A percentile compares a stretch with the other conserved stretches of the same genome.
Conservation (phyloP, 164 flowering plant genomes). For the Taxillus chinensis region DNA sequence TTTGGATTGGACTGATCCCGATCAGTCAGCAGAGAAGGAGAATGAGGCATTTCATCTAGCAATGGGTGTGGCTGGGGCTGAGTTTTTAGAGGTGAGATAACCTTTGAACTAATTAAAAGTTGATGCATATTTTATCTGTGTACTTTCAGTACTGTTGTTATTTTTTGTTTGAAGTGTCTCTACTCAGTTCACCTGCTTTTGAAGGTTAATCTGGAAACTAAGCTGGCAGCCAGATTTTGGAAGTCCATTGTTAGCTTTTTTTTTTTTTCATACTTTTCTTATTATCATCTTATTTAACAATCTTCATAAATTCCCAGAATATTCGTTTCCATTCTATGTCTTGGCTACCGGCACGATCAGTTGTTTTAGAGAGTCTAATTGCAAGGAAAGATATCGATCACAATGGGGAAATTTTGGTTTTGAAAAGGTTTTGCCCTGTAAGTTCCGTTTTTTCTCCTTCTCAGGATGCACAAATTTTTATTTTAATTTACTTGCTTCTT, state of each 20-base stretch:
- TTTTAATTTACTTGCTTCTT: no score
- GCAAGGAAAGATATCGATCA: conserved; percentile 59
- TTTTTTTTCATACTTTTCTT: neutral
- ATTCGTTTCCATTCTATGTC: conserved; percentile 59
- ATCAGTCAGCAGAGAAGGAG: conserved; percentile 82
- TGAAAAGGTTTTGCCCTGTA: conserved; percentile 79
- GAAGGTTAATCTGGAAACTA: neutral
- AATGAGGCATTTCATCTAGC: conserved; percentile 84
- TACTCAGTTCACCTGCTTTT: neutral
- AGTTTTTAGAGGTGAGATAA: conserved; percentile 64
- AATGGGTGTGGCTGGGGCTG: conserved; percentile 71
- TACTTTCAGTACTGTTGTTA: neutral
- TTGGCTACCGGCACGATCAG: conserved; percentile 87
- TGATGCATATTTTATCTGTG: neutral
- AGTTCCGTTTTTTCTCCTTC: conserved; percentile 16
- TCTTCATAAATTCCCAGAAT: conserved; percentile 27
- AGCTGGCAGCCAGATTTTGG: neutral
- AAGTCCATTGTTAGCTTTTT: neutral
- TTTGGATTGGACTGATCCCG: conserved; percentile 83
- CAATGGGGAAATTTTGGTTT: conserved; percentile 80
- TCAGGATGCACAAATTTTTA: no score
- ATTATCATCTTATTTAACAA: neutral
- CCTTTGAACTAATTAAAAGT: neutral
- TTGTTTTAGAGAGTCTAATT: conserved; percentile 57
- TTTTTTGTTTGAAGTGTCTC: neutral